Base-by-base conservation (phyloP, 805 yeast genomes). In the Pichia nakasei region DNA sequence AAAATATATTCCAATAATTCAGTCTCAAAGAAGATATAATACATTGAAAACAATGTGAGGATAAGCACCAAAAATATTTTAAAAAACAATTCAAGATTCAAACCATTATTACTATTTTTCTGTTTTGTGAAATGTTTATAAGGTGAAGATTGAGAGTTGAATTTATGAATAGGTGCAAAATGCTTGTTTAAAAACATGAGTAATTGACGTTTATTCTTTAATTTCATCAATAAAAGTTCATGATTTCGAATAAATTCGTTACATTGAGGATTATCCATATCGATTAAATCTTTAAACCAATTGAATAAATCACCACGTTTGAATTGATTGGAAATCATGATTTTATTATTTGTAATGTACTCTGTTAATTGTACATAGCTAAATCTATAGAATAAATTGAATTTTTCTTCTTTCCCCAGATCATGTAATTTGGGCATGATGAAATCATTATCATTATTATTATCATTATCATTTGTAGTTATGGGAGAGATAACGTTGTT, bases 151-250 rank as follows among this genome's bases (percentile, higher is more conserved):
- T 29, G 32, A 12, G 8, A 22, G n/a, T 21, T 35, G 18, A 38
- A 36, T 34, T 35, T 15, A 22, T 45, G 42, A 9, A 24, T 17
- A 5, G 41, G 26, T 11, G 11, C 17, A 15, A 45, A 45, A 3
- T 27, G 22, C 31, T 21, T 37, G 13, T 31, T 38, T 32, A 45
- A 24, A 18, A 41, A 41, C 39, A 38, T 20, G 13, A 45, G 11
- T 17, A 48, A 33, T 36, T 48, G 51, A 19, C 47, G 39, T 37
- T 48, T 48, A 18, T 38, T 48, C 15, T 40, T 42, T 17, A 45
- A 31, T 37, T 41, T 45, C n/a, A 27, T 4, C 3, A 48, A 22
- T 3, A 22, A 17, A 11, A n/a, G 31, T 17, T 40, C 19, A 18
- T 43, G 21, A 9, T 38, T 18, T 4, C n/a, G 13, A 6, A 48